phyloP scores from a whole-genome alignment of 345 rosid species.

The Streptanthus diversifolius region DNA sequence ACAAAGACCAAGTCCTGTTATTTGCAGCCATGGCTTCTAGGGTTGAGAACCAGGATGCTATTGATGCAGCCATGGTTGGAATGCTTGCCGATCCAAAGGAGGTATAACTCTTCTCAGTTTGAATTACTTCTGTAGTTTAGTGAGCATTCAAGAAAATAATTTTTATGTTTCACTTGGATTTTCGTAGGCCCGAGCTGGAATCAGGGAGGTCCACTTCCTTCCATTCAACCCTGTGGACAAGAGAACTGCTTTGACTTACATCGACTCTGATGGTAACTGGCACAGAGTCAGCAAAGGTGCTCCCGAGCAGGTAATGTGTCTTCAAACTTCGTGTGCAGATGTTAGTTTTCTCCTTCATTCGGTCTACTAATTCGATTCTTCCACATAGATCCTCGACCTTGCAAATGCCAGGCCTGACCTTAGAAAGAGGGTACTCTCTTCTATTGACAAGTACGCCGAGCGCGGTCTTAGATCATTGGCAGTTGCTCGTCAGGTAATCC shows the following conservation, averaged over 20 bases:
- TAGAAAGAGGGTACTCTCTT: slow-evolving; percentile 52
- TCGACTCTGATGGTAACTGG: slow-evolving; percentile 51
- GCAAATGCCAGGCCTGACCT: slow-evolving; percentile 52
- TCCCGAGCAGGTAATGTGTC: slow-evolving; percentile 43
- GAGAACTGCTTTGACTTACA: slow-evolving; percentile 58
- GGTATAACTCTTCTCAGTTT: slow-evolving; percentile 23
- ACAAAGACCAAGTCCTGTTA: slow-evolving; percentile 38
- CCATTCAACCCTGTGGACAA: slow-evolving; percentile 63
- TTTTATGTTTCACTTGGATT: slow-evolving; percentile 17
- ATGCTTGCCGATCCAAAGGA: slow-evolving; percentile 48
- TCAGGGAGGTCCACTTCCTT: slow-evolving; percentile 47
- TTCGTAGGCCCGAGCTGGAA: slow-evolving; percentile 51
- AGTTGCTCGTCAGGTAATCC: slow-evolving; percentile 74
- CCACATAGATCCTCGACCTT: slow-evolving; percentile 43
- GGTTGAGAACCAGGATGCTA: slow-evolving; percentile 42
- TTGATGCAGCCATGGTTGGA: slow-evolving; percentile 49
- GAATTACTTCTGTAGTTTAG: slow-evolving; percentile 4
- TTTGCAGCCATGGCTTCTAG: slow-evolving; percentile 42
- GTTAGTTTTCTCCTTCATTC: background rate
- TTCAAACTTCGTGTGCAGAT: background rate
- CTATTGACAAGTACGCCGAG: slow-evolving; percentile 77
- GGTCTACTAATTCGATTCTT: slow-evolving; percentile 6
- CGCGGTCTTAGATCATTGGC: slow-evolving; percentile 90
- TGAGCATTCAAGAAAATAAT: background rate
- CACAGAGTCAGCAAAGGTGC: slow-evolving; percentile 66